Base-by-base conservation (phyloP, 2,329 filamentous ascomycete species). In the Pochonia chlamydosporia region DNA sequence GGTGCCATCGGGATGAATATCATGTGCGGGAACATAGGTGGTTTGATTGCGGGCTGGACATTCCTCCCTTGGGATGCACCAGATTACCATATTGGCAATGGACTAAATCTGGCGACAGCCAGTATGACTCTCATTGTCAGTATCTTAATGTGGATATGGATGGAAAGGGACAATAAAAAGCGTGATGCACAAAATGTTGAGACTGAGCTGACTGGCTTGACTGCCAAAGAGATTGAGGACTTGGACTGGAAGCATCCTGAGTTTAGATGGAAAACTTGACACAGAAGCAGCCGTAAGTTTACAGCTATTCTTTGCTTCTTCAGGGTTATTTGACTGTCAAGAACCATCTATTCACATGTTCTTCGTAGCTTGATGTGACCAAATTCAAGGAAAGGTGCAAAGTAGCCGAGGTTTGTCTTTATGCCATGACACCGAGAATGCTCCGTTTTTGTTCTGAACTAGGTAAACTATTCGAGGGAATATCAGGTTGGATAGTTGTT, bases 1-100 rank as follows among this genome's bases (percentile, higher is more conserved):
- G 76, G 80, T 1, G 82, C 82, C 3, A 85, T 88, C 39, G 83
- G 79, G 11, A 78, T 75, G 0, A 81, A 80, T 43, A 63, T 88
- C 58, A 87, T 88, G 83, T 67, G 86, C 21, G 85, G 84, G 25
- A 88, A 87, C 47, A 60, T 88, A 14, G 85, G 85, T 3, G 85
- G 84, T 0, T 61, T 88, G 28, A 74, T 85, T 49, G 75, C 78
- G 1, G 84, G 80, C 0, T 87, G 82, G 82, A 74, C 71, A 1
- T 87, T 84, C 63, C 56, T 87, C 14, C 74, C 76, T 0, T 78
- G 67, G 54, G 84, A 88, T 57, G 77, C 56, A 0, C 85, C 85
- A 0, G 63, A 87, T 49, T 89, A 81, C 56, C 80, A 71, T 49
- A 86, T 87, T 47, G 85, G 85, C 1, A 88, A 89, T 57, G 84